A percentile compares a stretch with the other conserved stretches of the same genome.
Evolutionary conservation across 495 filamentous ascomycete genomes (phyloP).

Genomic region (Neurospora sp.): DNA sequence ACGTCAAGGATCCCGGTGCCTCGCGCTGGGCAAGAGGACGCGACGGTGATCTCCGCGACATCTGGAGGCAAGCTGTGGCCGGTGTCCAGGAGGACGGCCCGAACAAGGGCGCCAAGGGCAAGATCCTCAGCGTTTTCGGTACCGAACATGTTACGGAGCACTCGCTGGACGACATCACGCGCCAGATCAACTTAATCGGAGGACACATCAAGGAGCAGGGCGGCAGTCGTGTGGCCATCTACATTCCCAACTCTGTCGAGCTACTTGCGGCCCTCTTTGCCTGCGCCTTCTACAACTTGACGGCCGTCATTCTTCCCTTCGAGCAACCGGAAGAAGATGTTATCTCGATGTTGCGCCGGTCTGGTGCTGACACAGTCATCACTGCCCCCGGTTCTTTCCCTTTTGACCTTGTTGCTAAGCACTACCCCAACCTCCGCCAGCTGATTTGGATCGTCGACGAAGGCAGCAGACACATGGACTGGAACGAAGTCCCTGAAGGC

Average conservation of each 20-base stretch:
- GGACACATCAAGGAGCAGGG: constrained; percentile 56
- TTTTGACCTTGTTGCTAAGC: constrained; percentile 57
- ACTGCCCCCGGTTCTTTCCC: constrained; percentile 83
- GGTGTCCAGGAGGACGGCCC: constrained; percentile 52
- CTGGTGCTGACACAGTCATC: constrained; percentile 69
- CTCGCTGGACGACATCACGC: constrained; percentile 56
- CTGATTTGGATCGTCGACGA: constrained; percentile 91
- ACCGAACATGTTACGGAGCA: constrained; percentile 63
- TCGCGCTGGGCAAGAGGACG: constrained; percentile 73
- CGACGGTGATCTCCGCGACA: constrained; percentile 83
- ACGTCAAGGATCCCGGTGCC: constrained; percentile 72
- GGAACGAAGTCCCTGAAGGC: constrained; percentile 67
- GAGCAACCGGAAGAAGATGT: constrained; percentile 57
- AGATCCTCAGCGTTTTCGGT: constrained; percentile 73
- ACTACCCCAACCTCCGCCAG: constrained; percentile 59
- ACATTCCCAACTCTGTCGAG: constrained; percentile 89
- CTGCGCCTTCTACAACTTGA: constrained; percentile 71
- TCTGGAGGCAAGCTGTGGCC: constrained; percentile 71
- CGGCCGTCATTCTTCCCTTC: constrained; percentile 75
- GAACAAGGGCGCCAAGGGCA: constrained; percentile 53
- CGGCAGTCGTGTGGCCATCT: constrained; percentile 75
- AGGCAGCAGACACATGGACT: constrained; percentile 86
- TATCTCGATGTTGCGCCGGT: constrained; percentile 57
- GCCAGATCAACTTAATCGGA: constrained; percentile 83
- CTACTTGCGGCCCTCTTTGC: constrained; percentile 55